Base-by-base conservation (phyloP, 176 grass and related monocot genomes). In the Bothriochloa decipiens region DNA sequence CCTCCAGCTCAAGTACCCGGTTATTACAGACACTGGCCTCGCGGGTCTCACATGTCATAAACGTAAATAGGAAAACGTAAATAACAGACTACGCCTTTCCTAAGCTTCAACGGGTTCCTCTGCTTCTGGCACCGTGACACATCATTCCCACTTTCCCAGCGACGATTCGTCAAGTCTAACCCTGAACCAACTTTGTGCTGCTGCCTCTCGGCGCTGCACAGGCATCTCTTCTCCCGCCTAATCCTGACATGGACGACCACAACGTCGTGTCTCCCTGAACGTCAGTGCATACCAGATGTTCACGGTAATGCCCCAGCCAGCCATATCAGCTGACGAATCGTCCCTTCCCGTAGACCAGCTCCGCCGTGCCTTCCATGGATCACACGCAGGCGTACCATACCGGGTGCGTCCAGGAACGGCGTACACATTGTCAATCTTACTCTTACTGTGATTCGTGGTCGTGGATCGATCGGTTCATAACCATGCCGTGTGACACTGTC, bases 251-350 rank as follows among this genome's bases (percentile, higher is more conserved):
- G 8, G 20, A 15, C 5, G 70, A 26, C 41, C 10, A 26, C 52
- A 4, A 43, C 42, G 42, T 74, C n/a, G 58, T 23, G 42, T 81
- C 57, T 46, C n/a, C 77, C 67, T 72, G 27, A 17, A 17, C 9
- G 10, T 7, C 22, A 6, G 37, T 37, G 68, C 57, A 36, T 46
- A 5, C 57, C 42, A 55, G 32, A 25, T 81, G 69, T 57, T 86
- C 60, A 35, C 23, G 33, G 60, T 81, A 86, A 81, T 68, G 60
- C 43, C 69, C 3, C 69, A 42, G 4, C 69, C 84, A 42, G 23
- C 11, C 40, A 6, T 23, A 40, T 46, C 41, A 37, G 57, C 40
- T 45, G 74, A 70, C 15, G 27, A 11, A 33, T 12, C 75, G 61
- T 26, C 17, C 40, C 14, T 18, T 37, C 28, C 4, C 1, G 5